Conservation (phyloP, 352 stramenopile species). For the Globisporangium megalacanthum region DNA sequence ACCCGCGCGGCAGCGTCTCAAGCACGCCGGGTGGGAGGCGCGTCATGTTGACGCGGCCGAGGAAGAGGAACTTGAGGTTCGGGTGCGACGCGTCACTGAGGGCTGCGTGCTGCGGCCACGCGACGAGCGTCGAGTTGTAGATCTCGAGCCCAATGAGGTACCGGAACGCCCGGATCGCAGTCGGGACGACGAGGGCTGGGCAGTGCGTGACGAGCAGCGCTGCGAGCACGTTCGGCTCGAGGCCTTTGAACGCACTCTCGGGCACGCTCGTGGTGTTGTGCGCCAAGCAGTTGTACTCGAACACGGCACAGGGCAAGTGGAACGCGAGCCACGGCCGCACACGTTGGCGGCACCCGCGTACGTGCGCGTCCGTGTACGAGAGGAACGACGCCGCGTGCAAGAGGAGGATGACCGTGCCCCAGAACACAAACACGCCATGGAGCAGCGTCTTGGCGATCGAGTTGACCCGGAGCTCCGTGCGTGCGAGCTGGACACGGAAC, state of each 20-base stretch:
- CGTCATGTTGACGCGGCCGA: constrained; percentile 28
- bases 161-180: constrained; percentile 15
- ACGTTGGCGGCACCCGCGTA: constrained; percentile 18
- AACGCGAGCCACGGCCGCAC: constrained; percentile 34
- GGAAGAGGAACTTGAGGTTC: constrained; percentile 17
- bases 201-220: constrained; percentile 26
- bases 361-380: too few relatives aligned
- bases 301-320: constrained; percentile 21
- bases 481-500: too few relatives aligned
- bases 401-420: constrained; percentile 15
- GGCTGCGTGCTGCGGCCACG: constrained; percentile 17
- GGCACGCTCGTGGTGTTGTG: constrained; percentile 3
- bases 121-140: constrained; percentile 25
- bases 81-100: constrained; percentile 13
- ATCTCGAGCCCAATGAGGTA: constrained; percentile 30
- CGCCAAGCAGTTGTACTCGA: constrained; percentile 21
- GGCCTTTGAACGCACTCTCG: constrained; percentile 4
- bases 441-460: too few relatives aligned
- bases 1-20: constrained; percentile 10
- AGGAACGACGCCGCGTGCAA: too few relatives aligned
- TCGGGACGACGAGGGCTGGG: constrained; percentile 12
- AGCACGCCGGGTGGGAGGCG: constrained; percentile 16
- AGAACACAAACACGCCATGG: constrained; percentile 9
- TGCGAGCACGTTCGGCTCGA: constrained; percentile 13
- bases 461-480: too few relatives aligned